Percentiles rank a stretch among this genome's conserved stretches.
Conservation (phyloP, 805 yeast species). For the Yamadazyma sp. region DNA sequence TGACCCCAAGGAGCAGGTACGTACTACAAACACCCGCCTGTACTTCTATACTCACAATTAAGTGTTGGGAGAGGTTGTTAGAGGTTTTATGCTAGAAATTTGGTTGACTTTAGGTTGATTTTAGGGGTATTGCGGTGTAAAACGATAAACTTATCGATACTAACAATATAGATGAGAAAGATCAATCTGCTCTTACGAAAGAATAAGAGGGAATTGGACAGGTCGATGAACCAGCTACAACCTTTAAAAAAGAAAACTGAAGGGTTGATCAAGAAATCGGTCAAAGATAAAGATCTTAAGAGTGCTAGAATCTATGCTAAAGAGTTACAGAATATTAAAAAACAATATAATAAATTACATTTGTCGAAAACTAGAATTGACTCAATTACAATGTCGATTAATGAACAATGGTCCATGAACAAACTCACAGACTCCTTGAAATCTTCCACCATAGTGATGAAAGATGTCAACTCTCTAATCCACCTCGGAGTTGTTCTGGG, state of each 20-base stretch:
- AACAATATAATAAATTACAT: constrained; percentile 70
- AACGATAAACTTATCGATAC: constrained; percentile 25
- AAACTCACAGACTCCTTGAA: constrained; percentile 81
- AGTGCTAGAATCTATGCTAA: constrained; percentile 77
- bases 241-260: constrained; percentile 73
- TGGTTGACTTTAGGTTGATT: too few relatives aligned
- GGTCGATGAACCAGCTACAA: constrained; percentile 62
- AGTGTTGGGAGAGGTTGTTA: background rate
- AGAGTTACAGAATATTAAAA: constrained; percentile 71
- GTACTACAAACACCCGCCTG: too few relatives aligned
- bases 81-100: background rate
- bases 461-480: constrained; percentile 78
- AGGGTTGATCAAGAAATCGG: constrained; percentile 67
- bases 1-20: constrained; percentile 83
- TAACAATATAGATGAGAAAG: constrained; percentile 50
- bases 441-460: constrained; percentile 77
- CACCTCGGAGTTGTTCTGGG: constrained; percentile 74
- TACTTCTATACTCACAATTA: too few relatives aligned
- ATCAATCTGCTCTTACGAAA: constrained; percentile 78
- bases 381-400: constrained; percentile 82
- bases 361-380: constrained; percentile 83
- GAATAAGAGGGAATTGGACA: constrained; percentile 80
- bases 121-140: background rate
- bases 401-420: constrained; percentile 85
- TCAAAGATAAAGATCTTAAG: constrained; percentile 71